Evolutionary conservation across 805 yeast species (phyloP).

Genomic region (Barnettozyma vustinii): DNA sequence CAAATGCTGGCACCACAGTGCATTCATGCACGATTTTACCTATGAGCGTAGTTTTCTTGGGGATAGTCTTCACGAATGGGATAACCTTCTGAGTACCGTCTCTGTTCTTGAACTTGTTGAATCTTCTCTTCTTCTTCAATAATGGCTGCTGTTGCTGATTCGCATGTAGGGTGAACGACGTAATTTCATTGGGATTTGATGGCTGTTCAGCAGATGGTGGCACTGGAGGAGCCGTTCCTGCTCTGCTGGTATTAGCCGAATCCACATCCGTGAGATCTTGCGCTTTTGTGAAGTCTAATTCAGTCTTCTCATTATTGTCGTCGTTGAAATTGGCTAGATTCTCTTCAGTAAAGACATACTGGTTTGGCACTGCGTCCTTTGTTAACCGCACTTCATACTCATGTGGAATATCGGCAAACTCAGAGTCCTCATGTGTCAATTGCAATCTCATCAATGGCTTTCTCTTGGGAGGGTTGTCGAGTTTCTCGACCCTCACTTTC

Average conservation of each 20-base stretch:
- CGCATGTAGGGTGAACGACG: conserved; percentile 3
- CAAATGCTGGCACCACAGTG: conserved; percentile 72
- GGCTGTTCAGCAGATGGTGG: background rate
- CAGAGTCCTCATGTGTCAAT: conserved; percentile 39
- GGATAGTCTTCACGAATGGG: conserved; percentile 85
- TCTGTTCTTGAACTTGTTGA: conserved; percentile 33
- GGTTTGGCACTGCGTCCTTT: conserved; percentile 76
- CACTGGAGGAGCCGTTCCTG: background rate
- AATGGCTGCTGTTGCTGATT: conserved; percentile 25
- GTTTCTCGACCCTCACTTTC: conserved; percentile 49
- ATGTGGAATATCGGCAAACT: conserved; percentile 57
- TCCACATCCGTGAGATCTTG: background rate
- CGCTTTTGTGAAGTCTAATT: conserved; percentile 15
- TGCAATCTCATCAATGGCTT: conserved; percentile 47
- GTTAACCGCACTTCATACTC: conserved; percentile 77
- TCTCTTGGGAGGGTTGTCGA: conserved; percentile 3
- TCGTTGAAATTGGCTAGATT: conserved; percentile 55
- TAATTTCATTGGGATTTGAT: background rate
- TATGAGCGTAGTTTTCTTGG: conserved; percentile 75
- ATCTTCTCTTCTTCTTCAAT: conserved; percentile 23
- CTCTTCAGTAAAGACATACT: conserved; percentile 83
- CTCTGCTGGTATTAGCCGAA: background rate
- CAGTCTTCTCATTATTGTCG: conserved; percentile 27
- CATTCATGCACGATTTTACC: conserved; percentile 94
- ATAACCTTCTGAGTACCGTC: conserved; percentile 42